Percentiles rank a stretch among this genome's conserved stretches.
Evolutionary conservation across 306 rosid species (phyloP).

Genomic region (Echinosophora koreensis): DNA sequence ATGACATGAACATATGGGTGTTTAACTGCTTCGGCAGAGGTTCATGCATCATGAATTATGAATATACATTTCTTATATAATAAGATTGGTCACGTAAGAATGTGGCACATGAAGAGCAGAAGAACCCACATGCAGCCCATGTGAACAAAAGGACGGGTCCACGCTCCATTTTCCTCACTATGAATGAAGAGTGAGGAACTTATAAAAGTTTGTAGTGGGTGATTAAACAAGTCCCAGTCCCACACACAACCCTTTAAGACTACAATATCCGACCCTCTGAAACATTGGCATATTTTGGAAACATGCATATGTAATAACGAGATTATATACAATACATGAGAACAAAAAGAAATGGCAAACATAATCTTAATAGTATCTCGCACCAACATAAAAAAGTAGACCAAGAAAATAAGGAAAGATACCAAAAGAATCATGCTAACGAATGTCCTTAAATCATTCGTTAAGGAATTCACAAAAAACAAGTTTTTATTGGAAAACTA

Average conservation of each 20-base stretch:
- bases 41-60: slow-evolving; percentile 21
- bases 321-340: slow-evolving; percentile 33
- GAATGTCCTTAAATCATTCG: too few relatives aligned
- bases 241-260: slow-evolving; percentile 27
- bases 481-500: too few relatives aligned
- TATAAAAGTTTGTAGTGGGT: slow-evolving; percentile 27
- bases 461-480: too few relatives aligned
- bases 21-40: slow-evolving; percentile 29
- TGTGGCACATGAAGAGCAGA: slow-evolving; percentile 59
- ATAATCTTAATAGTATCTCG: slow-evolving; percentile 46
- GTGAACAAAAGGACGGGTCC: slow-evolving; percentile 56
- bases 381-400: neutral
- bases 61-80: slow-evolving; percentile 15
- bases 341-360: slow-evolving; percentile 32
- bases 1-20: slow-evolving; percentile 40
- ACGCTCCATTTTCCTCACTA: slow-evolving; percentile 35
- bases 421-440: too few relatives aligned
- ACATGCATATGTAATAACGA: slow-evolving; percentile 60
- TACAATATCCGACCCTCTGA: slow-evolving; percentile 46
- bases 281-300: slow-evolving; percentile 45
- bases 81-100: slow-evolving; percentile 37
- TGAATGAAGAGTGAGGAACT: slow-evolving; percentile 33
- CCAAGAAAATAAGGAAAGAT: neutral
- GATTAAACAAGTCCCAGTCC: slow-evolving; percentile 44
- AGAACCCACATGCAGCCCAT: slow-evolving; percentile 66